phyloP scores from a whole-genome alignment of 768 basidiomycete species.

The Lyophyllum atratum region DNA sequence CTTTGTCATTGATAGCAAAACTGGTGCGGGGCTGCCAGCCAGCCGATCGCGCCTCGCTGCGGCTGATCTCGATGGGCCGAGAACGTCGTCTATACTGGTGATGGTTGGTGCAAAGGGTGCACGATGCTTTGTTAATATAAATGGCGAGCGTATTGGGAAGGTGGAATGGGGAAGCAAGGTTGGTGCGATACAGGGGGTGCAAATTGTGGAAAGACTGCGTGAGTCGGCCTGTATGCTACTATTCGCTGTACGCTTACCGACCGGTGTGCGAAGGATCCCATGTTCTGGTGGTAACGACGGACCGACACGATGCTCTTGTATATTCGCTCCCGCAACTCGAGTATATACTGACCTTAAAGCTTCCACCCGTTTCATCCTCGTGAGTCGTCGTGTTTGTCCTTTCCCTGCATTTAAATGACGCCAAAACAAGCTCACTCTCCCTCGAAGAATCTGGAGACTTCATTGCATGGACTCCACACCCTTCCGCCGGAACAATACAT shows the following conservation, averaged over 20 bases:
- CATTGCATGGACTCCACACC: slow-evolving; percentile 42
- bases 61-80: slow-evolving; percentile 28
- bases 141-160: slow-evolving; percentile 66
- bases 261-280: slow-evolving; percentile 38
- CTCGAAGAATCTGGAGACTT: slow-evolving; percentile 49
- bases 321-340: slow-evolving; percentile 71
- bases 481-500: slow-evolving; percentile 32
- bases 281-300: slow-evolving; percentile 59
- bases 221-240: slow-evolving; percentile 18
- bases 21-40: slow-evolving; percentile 46
- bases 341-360: slow-evolving; percentile 46
- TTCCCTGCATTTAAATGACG: not conserved
- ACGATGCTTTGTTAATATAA: slow-evolving; percentile 55
- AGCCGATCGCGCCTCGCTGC: slow-evolving; percentile 43
- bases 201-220: slow-evolving; percentile 68
- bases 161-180: slow-evolving; percentile 61
- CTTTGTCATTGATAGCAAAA: slow-evolving; percentile 58
- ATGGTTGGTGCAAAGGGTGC: slow-evolving; percentile 61
- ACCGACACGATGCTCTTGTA: slow-evolving; percentile 45
- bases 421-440: slow-evolving; percentile 12
- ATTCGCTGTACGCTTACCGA: not conserved
- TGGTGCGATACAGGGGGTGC: slow-evolving; percentile 50
- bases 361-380: slow-evolving; percentile 35
- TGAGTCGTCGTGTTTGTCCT: slow-evolving; percentile 20
- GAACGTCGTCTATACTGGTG: slow-evolving; percentile 39